These are phyloP conservation scores for Pseudogymnoascus sp. DNA, from an alignment of 2,329 filamentous ascomycete species.

Conservation along the genomic window DNA sequence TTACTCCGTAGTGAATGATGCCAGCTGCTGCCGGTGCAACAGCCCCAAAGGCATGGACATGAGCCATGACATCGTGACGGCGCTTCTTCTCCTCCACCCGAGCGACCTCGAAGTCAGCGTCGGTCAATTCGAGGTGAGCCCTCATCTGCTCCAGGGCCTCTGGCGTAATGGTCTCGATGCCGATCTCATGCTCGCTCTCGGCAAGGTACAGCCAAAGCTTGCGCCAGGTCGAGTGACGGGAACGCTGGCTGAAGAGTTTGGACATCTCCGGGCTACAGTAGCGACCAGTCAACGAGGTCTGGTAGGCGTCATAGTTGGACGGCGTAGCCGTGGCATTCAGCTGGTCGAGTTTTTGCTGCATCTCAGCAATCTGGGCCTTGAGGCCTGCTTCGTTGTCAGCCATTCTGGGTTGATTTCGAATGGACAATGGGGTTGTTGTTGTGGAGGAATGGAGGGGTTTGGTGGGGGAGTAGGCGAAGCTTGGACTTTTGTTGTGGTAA, in stretches of 20 bases:
- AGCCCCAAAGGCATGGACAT: constrained; percentile 66
- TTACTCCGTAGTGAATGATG: constrained; percentile 64
- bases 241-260: constrained; percentile 68
- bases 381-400: constrained; percentile 5
- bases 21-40: constrained; percentile 69
- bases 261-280: constrained; percentile 72
- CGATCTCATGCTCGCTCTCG: constrained; percentile 71
- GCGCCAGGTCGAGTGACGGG: constrained; percentile 70
- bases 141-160: constrained; percentile 72
- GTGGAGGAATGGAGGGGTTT: constrained; percentile 3
- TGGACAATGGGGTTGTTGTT: constrained; percentile 4
- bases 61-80: constrained; percentile 55
- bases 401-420: constrained; percentile 1
- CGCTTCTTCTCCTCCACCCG: constrained; percentile 67
- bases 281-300: constrained; percentile 61
- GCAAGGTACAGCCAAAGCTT: constrained; percentile 79
- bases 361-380: neutral
- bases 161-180: constrained; percentile 57
- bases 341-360: constrained; percentile 3
- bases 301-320: constrained; percentile 42
- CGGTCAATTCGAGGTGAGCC: constrained; percentile 63
- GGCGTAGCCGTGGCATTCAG: constrained; percentile 15
- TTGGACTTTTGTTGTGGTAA: constrained; percentile 1
- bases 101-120: constrained; percentile 68
- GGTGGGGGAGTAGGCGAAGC: constrained; percentile 7